Evolutionary conservation across 306 rosid species (phyloP).

Genomic region (Mimosa bimucronata): DNA sequence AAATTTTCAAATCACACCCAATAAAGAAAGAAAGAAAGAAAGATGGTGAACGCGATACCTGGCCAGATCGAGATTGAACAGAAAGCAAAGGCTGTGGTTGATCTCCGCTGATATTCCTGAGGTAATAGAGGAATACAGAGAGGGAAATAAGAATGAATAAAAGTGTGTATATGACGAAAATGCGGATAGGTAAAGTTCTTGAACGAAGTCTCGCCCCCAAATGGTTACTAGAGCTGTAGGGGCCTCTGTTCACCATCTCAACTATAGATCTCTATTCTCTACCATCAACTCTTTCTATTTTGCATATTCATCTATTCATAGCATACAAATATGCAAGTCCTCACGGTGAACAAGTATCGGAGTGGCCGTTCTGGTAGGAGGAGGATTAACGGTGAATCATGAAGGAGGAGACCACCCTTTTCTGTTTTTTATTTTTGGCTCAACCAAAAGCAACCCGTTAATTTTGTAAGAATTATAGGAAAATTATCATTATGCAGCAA

Average conservation of each 20-base stretch:
- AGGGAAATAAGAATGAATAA: slow-evolving; percentile 59
- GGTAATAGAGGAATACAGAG: slow-evolving; percentile 57
- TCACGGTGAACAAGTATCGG: background rate
- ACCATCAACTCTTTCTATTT: slow-evolving; percentile 12
- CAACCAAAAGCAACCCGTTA: background rate
- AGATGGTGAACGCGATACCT: slow-evolving; percentile 42
- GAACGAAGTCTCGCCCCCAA: slow-evolving; percentile 41
- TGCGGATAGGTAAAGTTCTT: slow-evolving; percentile 48
- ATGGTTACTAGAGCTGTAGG: slow-evolving; percentile 34
- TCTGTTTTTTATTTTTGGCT: background rate
- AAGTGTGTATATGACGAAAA: slow-evolving; percentile 52
- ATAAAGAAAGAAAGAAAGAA: background rate
- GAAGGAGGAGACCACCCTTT: background rate
- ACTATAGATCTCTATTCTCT: slow-evolving; percentile 10
- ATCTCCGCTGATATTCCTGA: slow-evolving; percentile 49
- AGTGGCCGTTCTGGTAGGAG: background rate
- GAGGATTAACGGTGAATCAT: background rate
- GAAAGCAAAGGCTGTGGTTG: slow-evolving; percentile 38
- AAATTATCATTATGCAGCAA: too few species aligned
- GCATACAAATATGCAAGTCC: background rate
- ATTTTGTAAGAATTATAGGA: too few species aligned
- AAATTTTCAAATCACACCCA: background rate
- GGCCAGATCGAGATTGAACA: slow-evolving; percentile 41
- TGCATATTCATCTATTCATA: background rate
- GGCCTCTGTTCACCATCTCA: slow-evolving; percentile 65